Evolutionary conservation across 768 basidiomycete species (phyloP).

Genomic region (Lyophyllum semitale): DNA sequence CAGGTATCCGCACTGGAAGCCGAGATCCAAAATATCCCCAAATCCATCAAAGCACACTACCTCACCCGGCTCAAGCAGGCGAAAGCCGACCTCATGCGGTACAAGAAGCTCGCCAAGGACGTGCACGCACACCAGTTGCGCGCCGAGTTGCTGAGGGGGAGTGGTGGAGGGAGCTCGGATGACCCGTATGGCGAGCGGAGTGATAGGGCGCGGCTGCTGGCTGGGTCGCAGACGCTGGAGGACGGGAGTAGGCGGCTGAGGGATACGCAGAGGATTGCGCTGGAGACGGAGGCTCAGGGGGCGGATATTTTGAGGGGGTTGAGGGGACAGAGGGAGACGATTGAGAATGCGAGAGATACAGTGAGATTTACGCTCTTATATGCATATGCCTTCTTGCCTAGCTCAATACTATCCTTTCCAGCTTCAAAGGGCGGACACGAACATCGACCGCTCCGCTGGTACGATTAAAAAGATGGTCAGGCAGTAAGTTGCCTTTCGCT

Average conservation of each 20-base stretch:
- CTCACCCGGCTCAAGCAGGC: slow-evolving; percentile 64
- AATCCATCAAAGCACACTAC: slow-evolving; percentile 75
- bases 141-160: slow-evolving; percentile 54
- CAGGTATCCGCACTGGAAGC: slow-evolving; percentile 94
- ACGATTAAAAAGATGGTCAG: slow-evolving; percentile 92
- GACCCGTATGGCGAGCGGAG: slow-evolving; percentile 68
- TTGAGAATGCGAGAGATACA: slow-evolving; percentile 84
- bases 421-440: slow-evolving; percentile 79
- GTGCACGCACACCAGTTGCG: slow-evolving; percentile 51
- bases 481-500: slow-evolving; percentile 48
- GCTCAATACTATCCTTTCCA: slow-evolving; percentile 26
- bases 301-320: slow-evolving; percentile 84
- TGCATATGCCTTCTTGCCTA: not conserved
- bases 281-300: slow-evolving; percentile 91
- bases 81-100: slow-evolving; percentile 70
- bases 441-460: slow-evolving; percentile 84
- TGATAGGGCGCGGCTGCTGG: slow-evolving; percentile 72
- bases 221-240: slow-evolving; percentile 68
- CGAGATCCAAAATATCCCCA: slow-evolving; percentile 89
- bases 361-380: slow-evolving; percentile 40
- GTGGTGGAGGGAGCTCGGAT: slow-evolving; percentile 45
- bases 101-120: slow-evolving; percentile 80
- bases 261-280: slow-evolving; percentile 83
- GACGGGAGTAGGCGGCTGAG: slow-evolving; percentile 76
- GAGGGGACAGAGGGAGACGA: slow-evolving; percentile 84